Conservation (phyloP, 176 grass and related monocot genomes). For the Eremochloa ophiuroides region DNA sequence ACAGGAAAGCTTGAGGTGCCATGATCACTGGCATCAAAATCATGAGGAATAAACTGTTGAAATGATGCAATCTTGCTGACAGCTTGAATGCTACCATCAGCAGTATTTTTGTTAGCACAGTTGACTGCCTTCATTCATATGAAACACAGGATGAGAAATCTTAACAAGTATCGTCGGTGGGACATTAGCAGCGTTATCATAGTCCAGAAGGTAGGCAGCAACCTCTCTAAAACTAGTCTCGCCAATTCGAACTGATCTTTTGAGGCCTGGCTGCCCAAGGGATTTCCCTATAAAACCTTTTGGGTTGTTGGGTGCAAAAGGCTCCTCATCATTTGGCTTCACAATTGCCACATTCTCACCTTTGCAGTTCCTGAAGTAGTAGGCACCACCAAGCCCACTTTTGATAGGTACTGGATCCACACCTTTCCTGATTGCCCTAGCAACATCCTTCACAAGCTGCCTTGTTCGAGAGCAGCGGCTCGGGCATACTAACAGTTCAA, state of each 20-base stretch:
- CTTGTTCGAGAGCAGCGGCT: slow-evolving; percentile 37
- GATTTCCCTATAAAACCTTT: slow-evolving; percentile 73
- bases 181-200: slow-evolving; percentile 65
- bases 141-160: slow-evolving; percentile 63
- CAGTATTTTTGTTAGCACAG: slow-evolving; percentile 26
- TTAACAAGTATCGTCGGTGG: slow-evolving; percentile 67
- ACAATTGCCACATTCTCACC: slow-evolving; percentile 70
- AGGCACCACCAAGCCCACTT: slow-evolving; percentile 72
- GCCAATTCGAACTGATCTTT: slow-evolving; percentile 71
- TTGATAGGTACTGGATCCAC: slow-evolving; percentile 51
- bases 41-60: slow-evolving; percentile 73
- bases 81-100: slow-evolving; percentile 21
- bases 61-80: slow-evolving; percentile 79
- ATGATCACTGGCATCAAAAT: slow-evolving; percentile 81
- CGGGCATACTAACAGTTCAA: slow-evolving; percentile 61
- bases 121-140: slow-evolving; percentile 50
- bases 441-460: slow-evolving; percentile 69
- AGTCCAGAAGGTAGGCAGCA: slow-evolving; percentile 69
- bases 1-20: slow-evolving; percentile 76
- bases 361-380: slow-evolving; percentile 65
- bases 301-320: slow-evolving; percentile 82
- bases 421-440: slow-evolving; percentile 55
- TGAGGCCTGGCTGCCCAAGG: slow-evolving; percentile 77
- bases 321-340: slow-evolving; percentile 82
- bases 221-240: slow-evolving; percentile 74